Conservation (phyloP, 192 early-diverging fungal genomes). For the Endogone sp. region DNA sequence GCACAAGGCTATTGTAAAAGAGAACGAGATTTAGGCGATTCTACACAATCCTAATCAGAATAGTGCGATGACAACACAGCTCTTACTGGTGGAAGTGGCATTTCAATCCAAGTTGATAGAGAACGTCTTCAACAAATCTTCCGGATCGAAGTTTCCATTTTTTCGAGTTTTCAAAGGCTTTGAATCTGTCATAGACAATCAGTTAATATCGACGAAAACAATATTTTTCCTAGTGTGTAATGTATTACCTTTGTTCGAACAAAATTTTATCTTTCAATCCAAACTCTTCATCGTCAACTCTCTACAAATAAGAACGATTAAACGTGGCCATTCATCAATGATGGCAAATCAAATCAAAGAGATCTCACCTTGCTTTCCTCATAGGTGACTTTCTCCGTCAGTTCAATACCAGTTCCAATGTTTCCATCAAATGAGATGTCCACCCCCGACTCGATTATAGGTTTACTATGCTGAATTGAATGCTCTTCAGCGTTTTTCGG, state of each 20-base stretch:
- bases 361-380: no score
- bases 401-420: no score
- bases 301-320: no score
- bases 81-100: constrained; percentile 19
- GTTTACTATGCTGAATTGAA: no score
- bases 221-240: background rate
- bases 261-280: constrained; percentile 5
- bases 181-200: constrained; percentile 9
- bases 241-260: constrained; percentile 13
- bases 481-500: no score
- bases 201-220: constrained; percentile 15
- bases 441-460: no score
- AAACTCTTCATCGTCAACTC: constrained; percentile 16
- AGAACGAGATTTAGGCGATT: background rate
- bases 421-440: no score
- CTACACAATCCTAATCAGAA: background rate
- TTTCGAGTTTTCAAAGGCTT: constrained; percentile 7
- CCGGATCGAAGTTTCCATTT: constrained; percentile 19
- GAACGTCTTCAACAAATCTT: constrained; percentile 21
- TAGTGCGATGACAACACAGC: constrained; percentile 9
- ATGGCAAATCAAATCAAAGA: no score
- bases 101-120: constrained; percentile 19
- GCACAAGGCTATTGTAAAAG: constrained; percentile 15
- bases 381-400: no score
- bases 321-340: no score